Base-by-base conservation (phyloP, 805 yeast species). In the Suhomyces tanzawaensis region DNA sequence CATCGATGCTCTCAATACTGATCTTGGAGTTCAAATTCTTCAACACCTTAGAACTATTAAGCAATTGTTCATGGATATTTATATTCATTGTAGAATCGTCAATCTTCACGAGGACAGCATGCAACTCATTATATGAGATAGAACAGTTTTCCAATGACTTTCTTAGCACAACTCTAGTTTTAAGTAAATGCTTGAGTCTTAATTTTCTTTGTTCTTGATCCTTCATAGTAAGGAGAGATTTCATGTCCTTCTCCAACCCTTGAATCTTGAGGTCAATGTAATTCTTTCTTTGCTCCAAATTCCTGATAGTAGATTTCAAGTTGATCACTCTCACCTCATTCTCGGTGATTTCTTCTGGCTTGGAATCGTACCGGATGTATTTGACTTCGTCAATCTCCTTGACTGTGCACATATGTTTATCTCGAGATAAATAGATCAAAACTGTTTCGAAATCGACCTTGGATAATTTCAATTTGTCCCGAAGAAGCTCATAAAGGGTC, bases 81-180 rank as follows among this genome's bases (percentile, higher is more conserved):
- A 47, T 40, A 40, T 66, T 67, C 13, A 55, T 38, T 19, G 49
- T 51, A 2, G 71, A 64, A 12, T 69, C 68, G 43, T 67, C 57
- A 13, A 69, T 65, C 43, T 64, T 64, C 18, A 45, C 34, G 22
- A 66, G 35, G 2, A 66, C 47, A 12, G 42, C 30, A 1, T 38
- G 38, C 24, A 69, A 45, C 30, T 64, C 60, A 13, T 37, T 34
- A 14, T 48, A 47, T 3, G 57, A 40, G 4, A 21, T 40, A 3
- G 41, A 34, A 0, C 57, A 47, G 19, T 38, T 49, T 2, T 48
- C 50, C 13, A 57, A 44, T 0, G 65, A 52, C 30, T 41, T 37
- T 4, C 26, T 24, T 3, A 50, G 35, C 3, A 40, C 39, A 15
- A 46, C 44, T 21, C 48, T 54, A 29, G 46, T 48, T 6, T 34